Percentiles rank a stretch among this genome's conserved stretches.
phyloP scores from a whole-genome alignment of 164 flowering plant species.

The Hamamelis virginiana region DNA sequence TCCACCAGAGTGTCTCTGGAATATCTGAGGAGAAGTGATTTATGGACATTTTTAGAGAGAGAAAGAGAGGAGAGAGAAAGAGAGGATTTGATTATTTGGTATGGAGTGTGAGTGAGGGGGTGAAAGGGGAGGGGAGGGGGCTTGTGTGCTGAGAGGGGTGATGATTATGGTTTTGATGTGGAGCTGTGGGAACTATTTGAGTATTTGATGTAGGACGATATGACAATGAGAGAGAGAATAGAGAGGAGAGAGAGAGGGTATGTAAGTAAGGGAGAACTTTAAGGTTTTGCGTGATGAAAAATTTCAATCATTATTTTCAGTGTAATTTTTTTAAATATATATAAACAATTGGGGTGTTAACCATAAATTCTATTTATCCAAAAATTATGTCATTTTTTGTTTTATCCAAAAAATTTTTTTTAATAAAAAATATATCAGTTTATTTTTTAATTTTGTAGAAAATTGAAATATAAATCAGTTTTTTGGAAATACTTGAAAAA shows the following conservation, averaged over 20 bases:
- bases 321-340: constrained; percentile 5
- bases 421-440: no score
- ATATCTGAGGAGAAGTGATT: constrained; percentile 31
- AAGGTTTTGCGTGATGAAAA: constrained; percentile 49
- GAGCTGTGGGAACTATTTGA: constrained; percentile 18
- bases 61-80: constrained; percentile 6
- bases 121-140: not conserved
- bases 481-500: no score
- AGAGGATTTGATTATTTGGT: constrained; percentile 4
- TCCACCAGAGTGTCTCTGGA: constrained; percentile 28
- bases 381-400: no score
- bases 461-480: no score
- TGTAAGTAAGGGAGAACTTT: constrained; percentile 37
- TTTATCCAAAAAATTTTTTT: no score
- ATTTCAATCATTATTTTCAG: constrained; percentile 34
- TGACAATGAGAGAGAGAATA: constrained; percentile 29
- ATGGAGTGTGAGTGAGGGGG: constrained; percentile 9
- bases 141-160: constrained; percentile 8
- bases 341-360: no score
- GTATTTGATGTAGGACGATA: constrained; percentile 3
- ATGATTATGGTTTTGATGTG: constrained; percentile 21
- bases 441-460: no score
- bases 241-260: constrained; percentile 19
- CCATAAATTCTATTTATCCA: no score
- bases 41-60: constrained; percentile 26